Conservation (phyloP, 163 green algal species). For the Scenedesmus sp. region DNA sequence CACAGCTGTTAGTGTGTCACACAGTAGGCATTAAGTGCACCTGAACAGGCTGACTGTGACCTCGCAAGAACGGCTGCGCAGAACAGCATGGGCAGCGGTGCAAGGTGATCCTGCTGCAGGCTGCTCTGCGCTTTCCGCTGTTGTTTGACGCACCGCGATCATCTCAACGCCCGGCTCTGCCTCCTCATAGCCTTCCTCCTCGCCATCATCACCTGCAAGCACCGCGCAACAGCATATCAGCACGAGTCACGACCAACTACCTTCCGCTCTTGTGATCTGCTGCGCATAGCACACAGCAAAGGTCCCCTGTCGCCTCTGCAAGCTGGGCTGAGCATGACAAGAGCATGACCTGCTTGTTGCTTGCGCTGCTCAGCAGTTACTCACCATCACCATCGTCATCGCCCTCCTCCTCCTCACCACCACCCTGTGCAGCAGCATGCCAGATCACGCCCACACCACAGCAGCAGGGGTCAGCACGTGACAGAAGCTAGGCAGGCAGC, state of each 20-base stretch:
- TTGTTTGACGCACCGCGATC: constrained; percentile 18
- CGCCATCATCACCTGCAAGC: constrained; percentile 9
- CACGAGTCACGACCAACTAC: not conserved
- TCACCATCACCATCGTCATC: constrained; percentile 16
- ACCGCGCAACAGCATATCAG: not conserved
- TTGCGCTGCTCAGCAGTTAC: not conserved
- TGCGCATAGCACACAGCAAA: not conserved
- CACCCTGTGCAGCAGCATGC: constrained; percentile 22
- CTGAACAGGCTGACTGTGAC: not conserved
- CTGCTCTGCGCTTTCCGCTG: not conserved
- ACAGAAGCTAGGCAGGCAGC: not conserved
- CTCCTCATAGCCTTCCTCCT: constrained; percentile 43
- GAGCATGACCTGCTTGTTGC: not conserved
- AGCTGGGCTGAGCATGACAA: too few species aligned
- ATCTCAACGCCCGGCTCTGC: constrained; percentile 48
- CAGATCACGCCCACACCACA: not conserved
- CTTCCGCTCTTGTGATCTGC: not conserved
- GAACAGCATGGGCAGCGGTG: too few species aligned
- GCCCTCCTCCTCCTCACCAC: constrained; percentile 29
- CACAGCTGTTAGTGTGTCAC: not conserved
- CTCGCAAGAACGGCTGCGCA: not conserved
- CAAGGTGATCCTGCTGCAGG: constrained; percentile 4
- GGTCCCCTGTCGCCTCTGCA: too few species aligned
- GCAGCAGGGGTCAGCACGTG: not conserved
- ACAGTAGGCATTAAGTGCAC: not conserved